Base-by-base conservation (phyloP, 257 asterid genomes). In the Schizonepeta tenuifolia region DNA sequence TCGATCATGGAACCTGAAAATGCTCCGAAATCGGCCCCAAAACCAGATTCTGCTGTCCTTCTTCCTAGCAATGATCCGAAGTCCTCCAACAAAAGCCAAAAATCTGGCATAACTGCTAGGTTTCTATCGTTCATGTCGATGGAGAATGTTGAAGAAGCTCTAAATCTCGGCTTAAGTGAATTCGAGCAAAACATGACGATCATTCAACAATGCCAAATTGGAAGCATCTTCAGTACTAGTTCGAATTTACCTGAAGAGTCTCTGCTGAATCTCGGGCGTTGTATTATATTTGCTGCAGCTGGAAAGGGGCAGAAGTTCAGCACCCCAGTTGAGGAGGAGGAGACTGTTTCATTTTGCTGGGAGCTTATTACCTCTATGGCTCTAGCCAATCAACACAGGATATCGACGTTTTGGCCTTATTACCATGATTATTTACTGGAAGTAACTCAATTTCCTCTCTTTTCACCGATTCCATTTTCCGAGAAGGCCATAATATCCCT, bases 261-360 rank as follows among this genome's bases (percentile, higher is more conserved):
- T 3, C 67, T 95, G 69, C 77, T 87, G 69, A 86, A 85, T 79
- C 88, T 94, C 4, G 99, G 97, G 22, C 97, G 98, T 14, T 82
- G 90, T 65, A 80, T 94, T 12, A 87, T 91, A 80, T 90, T 81
- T 40, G 85, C 96, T 21, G 98, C 91, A 14, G 98, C 89, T 3
- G 98, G 98, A 6, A 87, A 86, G 75, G 96, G 96, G 54, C 96
- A 87, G 51, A 88, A 86, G 66, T 90, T 94, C 81, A 88, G 93
- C 86, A 91, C 98, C 2, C 89, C 90, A 15, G 69, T 86, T 0
- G 99, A 94, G 73, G 99, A 95, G 75, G 99, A 94, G 67, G 98
- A 94, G 59, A 86, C 90, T 0, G 91, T 94, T 9, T 86, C 74
- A 24, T 94, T 94, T 56, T 94, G 98, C 70, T 94, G 97, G 97